A percentile compares a stretch with the other conserved stretches of the same genome.
phyloP scores from a whole-genome alignment of 352 stramenopile genomes.

The Plasmopara viticola region DNA sequence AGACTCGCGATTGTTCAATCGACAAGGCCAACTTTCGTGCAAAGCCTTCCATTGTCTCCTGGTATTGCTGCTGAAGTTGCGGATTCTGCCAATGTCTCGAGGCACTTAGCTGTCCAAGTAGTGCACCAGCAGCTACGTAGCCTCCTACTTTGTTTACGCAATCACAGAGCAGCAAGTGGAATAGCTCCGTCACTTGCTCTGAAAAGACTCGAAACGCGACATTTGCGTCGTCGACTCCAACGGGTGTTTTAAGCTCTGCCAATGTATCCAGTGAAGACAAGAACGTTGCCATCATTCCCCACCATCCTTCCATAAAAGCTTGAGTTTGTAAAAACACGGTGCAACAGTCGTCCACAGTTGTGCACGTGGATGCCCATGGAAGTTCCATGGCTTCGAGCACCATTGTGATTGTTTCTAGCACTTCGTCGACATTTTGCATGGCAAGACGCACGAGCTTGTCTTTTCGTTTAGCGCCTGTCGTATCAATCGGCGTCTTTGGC shows the following conservation, averaged over 20 bases:
- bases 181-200: conserved; percentile 19
- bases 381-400: conserved; percentile 24
- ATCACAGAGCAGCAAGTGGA: conserved; percentile 13
- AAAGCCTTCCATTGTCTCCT: conserved; percentile 20
- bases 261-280: conserved; percentile 29
- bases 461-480: conserved; percentile 35
- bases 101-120: conserved; percentile 32
- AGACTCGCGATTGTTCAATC: conserved; percentile 38
- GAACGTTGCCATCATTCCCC: conserved; percentile 40
- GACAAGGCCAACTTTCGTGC: conserved; percentile 20
- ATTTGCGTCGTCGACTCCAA: conserved; percentile 30
- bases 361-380: conserved; percentile 8
- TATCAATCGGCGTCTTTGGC: conserved; percentile 29
- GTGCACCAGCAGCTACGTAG: conserved; percentile 28
- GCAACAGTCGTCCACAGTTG: conserved; percentile 5
- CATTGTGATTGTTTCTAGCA: conserved; percentile 18
- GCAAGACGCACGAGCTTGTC: conserved; percentile 48
- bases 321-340: conserved; percentile 27
- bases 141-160: conserved; percentile 16
- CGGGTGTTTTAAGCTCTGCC: conserved; percentile 36
- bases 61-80: conserved; percentile 20
- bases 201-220: conserved; percentile 35
- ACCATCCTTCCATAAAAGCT: conserved; percentile 36
- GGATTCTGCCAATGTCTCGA: conserved; percentile 31
- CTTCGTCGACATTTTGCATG: conserved; percentile 37